Conservation (phyloP, 140 eudicot genomes). For the Ambrosia hybrid region DNA sequence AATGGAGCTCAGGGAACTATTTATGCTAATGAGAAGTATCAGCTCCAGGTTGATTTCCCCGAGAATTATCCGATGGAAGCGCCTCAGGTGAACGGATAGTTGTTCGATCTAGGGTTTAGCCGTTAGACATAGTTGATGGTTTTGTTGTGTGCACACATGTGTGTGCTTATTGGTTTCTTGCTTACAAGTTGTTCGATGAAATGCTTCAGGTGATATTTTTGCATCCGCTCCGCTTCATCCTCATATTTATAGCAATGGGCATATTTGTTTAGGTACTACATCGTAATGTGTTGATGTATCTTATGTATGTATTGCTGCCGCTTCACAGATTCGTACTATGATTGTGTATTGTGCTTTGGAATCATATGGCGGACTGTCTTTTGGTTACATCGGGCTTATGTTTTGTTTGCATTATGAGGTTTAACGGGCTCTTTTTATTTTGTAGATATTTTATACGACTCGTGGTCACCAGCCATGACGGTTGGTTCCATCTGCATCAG, state of each 20-base stretch:
- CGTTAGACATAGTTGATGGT: too few relatives aligned
- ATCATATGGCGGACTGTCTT: not conserved
- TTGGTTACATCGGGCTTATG: not conserved
- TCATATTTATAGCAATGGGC: constrained; percentile 93
- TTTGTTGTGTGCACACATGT: not conserved
- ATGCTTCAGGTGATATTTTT: constrained; percentile 74
- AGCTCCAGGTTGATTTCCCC: constrained; percentile 94
- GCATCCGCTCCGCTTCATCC: constrained; percentile 96
- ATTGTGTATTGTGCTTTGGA: not conserved
- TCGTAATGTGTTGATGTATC: constrained; percentile 1
- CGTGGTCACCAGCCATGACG: constrained; percentile 98
- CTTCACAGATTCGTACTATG: not conserved
- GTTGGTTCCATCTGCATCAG: constrained; percentile 95
- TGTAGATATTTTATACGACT: constrained; percentile 86
- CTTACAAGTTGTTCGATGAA: constrained; percentile 16
- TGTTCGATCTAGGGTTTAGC: not conserved
- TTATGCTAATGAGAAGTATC: constrained; percentile 69
- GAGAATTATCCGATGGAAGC: constrained; percentile 99
- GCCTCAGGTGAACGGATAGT: constrained; percentile 63
- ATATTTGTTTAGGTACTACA: constrained; percentile 77
- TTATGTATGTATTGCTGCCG: not conserved
- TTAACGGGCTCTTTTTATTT: constrained; percentile 15
- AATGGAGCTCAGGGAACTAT: constrained; percentile 85
- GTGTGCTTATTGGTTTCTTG: not conserved
- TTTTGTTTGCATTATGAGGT: not conserved